These are phyloP conservation scores for Scheffersomyces stambukii DNA, from an alignment of 1,139 yeast species.

Conservation along the genomic window DNA sequence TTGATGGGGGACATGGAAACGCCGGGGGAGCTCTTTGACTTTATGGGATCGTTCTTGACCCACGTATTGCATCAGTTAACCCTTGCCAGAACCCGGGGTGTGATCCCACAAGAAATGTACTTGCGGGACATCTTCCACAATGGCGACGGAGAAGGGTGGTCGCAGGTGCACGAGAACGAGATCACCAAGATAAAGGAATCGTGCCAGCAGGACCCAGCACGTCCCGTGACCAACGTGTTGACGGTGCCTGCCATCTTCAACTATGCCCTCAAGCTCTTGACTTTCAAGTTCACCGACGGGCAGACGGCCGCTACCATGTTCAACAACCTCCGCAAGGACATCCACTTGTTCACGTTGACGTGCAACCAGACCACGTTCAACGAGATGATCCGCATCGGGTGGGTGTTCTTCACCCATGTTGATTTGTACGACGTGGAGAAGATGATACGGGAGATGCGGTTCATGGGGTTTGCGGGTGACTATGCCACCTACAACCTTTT, in stretches of 20 bases:
- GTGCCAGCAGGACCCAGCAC: conserved; percentile 16
- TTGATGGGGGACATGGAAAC: conserved; percentile 14
- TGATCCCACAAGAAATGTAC: conserved; percentile 5
- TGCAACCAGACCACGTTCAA: conserved; percentile 44
- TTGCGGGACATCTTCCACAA: conserved; percentile 6
- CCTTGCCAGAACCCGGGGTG: background rate
- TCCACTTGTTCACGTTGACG: conserved; percentile 28
- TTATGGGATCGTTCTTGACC: conserved; percentile 2
- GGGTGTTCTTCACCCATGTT: conserved; percentile 38
- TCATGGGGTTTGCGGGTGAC: conserved; percentile 41
- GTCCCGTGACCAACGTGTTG: conserved; percentile 29
- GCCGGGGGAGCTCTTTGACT: conserved; percentile 7
- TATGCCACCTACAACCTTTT: conserved; percentile 31
- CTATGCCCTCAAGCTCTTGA: conserved; percentile 22
- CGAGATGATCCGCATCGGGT: conserved; percentile 31
- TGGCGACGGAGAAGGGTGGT: conserved; percentile 8
- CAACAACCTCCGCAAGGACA: conserved; percentile 30
- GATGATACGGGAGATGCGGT: conserved; percentile 34
- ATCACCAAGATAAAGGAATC: conserved; percentile 12
- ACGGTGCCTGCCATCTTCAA: conserved; percentile 39
- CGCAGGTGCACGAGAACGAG: conserved; percentile 15
- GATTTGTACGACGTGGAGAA: conserved; percentile 34
- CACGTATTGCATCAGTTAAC: conserved; percentile 1
- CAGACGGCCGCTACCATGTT: conserved; percentile 33
- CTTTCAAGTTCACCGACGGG: conserved; percentile 31